Percentiles rank a stretch among this genome's conserved stretches.
These are phyloP conservation scores for Fraxinus angustifolia DNA, from an alignment of 305 asterid species.

Conservation along the genomic window DNA sequence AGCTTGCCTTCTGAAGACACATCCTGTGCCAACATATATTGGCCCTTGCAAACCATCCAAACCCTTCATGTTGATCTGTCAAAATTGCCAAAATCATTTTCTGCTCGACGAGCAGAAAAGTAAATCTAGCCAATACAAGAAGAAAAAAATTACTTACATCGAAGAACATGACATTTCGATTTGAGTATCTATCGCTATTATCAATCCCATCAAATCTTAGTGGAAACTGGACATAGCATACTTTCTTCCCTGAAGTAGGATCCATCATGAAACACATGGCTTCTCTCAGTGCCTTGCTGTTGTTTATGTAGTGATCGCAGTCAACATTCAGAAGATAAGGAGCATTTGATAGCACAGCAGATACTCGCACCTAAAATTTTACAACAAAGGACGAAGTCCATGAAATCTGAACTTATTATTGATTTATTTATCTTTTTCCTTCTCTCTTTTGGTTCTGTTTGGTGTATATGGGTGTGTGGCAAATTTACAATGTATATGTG, in stretches of 20 bases:
- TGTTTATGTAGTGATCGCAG: neutral
- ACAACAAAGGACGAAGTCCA: neutral
- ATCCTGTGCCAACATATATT: neutral
- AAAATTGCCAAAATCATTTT: neutral
- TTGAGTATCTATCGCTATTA: neutral
- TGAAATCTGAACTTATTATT: neutral
- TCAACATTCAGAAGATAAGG: neutral
- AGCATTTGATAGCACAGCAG: neutral
- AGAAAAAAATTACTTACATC: neutral
- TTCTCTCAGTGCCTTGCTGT: neutral
- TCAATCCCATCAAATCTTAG: neutral
- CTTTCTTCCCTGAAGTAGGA: neutral
- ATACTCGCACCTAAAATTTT: neutral
- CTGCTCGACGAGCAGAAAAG: neutral
- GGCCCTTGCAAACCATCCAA: neutral
- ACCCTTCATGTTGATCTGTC: neutral
- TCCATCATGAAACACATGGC: neutral
- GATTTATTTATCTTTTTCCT: neutral
- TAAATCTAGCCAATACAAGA: neutral
- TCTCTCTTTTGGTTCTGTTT: neutral
- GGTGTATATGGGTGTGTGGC: neutral
- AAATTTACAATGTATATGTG: neutral
- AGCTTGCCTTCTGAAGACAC: neutral
- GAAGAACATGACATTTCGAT: neutral
- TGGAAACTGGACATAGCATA: neutral